Evolutionary conservation across 495 filamentous ascomycete genomes (phyloP).

Genomic region (Lindgomyces ingoldianus): DNA sequence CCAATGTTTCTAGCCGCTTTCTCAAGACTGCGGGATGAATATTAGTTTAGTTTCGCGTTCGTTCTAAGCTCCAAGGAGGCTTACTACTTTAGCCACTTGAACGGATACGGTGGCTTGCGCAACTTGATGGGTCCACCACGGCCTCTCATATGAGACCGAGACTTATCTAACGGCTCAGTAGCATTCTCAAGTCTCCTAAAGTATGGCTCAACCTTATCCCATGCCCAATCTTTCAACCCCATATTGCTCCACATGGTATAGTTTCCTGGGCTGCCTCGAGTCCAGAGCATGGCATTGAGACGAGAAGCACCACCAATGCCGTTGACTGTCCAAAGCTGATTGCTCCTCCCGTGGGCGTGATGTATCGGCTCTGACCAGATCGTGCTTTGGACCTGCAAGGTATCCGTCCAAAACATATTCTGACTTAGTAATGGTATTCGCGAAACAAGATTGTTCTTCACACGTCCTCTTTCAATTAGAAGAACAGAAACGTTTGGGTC

Average conservation of each 20-base stretch:
- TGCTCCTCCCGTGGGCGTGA: constrained; percentile 18
- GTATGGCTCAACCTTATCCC: constrained; percentile 26
- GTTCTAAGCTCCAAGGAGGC: background rate
- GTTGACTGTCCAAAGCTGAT: constrained; percentile 25
- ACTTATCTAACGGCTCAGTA: background rate
- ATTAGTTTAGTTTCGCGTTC: constrained; percentile 8
- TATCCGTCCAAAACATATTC: constrained; percentile 23
- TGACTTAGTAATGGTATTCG: constrained; percentile 26
- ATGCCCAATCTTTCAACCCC: constrained; percentile 21
- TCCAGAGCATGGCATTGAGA: constrained; percentile 29
- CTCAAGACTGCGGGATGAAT: constrained; percentile 6
- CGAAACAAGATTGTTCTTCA: constrained; percentile 27
- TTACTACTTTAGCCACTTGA: constrained; percentile 30
- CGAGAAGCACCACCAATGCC: constrained; percentile 26
- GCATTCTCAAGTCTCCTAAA: constrained; percentile 25
- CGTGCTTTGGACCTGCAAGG: constrained; percentile 25
- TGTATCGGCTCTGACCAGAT: constrained; percentile 25
- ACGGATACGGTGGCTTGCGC: constrained; percentile 21
- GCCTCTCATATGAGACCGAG: constrained; percentile 16
- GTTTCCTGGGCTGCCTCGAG: constrained; percentile 26
- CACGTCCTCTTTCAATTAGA: constrained; percentile 25
- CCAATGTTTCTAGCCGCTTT: constrained; percentile 19
- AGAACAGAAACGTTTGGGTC: constrained; percentile 20
- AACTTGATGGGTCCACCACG: constrained; percentile 16
- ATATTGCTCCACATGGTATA: constrained; percentile 18